phyloP scores from a whole-genome alignment of 1,284 basidiomycete species.

The Ceratobasidium sp. region DNA sequence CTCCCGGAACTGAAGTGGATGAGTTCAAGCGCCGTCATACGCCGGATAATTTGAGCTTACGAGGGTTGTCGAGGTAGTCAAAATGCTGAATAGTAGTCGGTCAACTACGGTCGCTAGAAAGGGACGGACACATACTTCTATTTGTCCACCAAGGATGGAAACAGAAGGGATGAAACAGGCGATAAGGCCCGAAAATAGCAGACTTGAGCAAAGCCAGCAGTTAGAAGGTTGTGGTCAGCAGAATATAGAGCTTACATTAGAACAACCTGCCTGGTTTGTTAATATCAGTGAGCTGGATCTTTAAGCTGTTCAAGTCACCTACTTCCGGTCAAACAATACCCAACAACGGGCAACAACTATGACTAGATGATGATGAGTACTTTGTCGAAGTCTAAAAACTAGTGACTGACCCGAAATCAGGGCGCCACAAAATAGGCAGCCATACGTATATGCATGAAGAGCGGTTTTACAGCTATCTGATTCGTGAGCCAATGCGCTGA shows the following conservation, averaged over 20 bases:
- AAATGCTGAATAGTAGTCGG: background rate
- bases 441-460: background rate
- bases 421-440: background rate
- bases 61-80: constrained; percentile 1
- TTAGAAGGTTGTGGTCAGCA: too few relatives aligned
- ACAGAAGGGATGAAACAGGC: too few relatives aligned
- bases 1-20: background rate
- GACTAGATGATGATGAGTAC: background rate
- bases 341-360: constrained; percentile 16
- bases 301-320: background rate
- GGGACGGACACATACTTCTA: background rate
- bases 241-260: background rate
- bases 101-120: background rate
- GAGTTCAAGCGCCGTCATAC: too few relatives aligned
- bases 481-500: background rate
- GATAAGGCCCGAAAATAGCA: too few relatives aligned
- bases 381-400: too few relatives aligned
- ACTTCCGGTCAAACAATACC: constrained; percentile 24
- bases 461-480: constrained; percentile 6
- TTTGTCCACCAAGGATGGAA: background rate
- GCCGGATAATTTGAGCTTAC: background rate
- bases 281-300: background rate
- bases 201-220: too few relatives aligned
- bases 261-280: background rate
- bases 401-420: background rate